Evolutionary conservation across 2,329 filamentous ascomycete species (phyloP).

Genomic region (Chalaropsis thielavioides): DNA sequence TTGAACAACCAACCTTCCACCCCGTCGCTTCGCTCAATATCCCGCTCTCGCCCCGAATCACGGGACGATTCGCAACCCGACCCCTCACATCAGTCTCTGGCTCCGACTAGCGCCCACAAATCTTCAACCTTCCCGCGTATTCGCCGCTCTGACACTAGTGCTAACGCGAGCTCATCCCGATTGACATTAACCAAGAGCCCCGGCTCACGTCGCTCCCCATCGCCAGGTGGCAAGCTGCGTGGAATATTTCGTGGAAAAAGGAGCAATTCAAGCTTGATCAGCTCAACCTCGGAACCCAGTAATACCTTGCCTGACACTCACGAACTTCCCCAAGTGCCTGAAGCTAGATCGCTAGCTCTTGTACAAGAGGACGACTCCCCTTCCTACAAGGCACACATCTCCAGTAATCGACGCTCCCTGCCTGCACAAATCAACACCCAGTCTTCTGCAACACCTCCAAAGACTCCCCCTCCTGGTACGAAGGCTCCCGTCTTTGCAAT

Average conservation of each 20-base stretch:
- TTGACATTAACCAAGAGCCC: constrained; percentile 30
- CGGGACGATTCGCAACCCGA: background rate
- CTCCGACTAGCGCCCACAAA: constrained; percentile 11
- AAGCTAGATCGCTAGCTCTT: constrained; percentile 11
- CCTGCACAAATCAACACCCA: constrained; percentile 11
- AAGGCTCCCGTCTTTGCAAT: constrained; percentile 39
- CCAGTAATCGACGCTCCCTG: constrained; percentile 1
- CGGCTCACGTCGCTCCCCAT: constrained; percentile 41
- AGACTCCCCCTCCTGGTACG: constrained; percentile 30
- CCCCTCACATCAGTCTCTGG: background rate
- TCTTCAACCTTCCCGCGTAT: constrained; percentile 12
- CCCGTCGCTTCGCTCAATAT: background rate
- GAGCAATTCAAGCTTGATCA: constrained; percentile 23
- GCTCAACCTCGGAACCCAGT: constrained; percentile 18
- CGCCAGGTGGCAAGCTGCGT: constrained; percentile 56
- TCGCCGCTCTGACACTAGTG: constrained; percentile 7
- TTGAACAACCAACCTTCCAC: constrained; percentile 6
- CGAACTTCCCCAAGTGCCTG: constrained; percentile 5
- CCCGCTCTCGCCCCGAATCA: constrained; percentile 12
- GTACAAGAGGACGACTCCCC: background rate
- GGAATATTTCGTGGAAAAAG: constrained; percentile 53
- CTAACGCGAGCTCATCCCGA: constrained; percentile 20
- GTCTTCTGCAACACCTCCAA: constrained; percentile 25
- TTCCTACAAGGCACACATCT: background rate
- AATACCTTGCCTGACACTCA: constrained; percentile 27